phyloP scores from a whole-genome alignment of 2,329 filamentous ascomycete species.

The Colletotrichum sp. region DNA sequence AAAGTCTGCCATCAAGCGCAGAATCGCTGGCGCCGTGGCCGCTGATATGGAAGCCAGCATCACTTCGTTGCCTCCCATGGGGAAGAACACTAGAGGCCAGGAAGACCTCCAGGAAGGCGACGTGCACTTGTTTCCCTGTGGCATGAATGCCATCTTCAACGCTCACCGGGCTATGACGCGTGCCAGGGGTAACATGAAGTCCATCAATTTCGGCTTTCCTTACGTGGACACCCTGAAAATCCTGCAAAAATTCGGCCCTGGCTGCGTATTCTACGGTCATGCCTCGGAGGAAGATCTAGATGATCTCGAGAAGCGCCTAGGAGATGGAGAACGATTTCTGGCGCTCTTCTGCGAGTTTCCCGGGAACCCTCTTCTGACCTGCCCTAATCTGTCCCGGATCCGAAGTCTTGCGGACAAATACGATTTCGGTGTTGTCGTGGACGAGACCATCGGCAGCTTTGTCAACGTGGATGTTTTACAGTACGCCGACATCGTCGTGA shows the following conservation, averaged over 20 bases:
- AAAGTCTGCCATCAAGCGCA: constrained; percentile 81
- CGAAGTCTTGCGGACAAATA: constrained; percentile 79
- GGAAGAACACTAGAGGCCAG: constrained; percentile 57
- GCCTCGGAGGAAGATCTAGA: constrained; percentile 80
- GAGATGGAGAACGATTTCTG: constrained; percentile 76
- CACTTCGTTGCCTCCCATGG: constrained; percentile 54
- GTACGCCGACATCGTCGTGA: constrained; percentile 89
- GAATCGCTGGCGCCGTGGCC: constrained; percentile 86
- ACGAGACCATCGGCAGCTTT: constrained; percentile 97
- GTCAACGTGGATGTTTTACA: constrained; percentile 93
- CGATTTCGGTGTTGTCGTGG: constrained; percentile 88
- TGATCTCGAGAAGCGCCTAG: constrained; percentile 76
- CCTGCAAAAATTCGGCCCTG: constrained; percentile 90
- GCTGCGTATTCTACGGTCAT: constrained; percentile 86
- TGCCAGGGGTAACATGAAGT: constrained; percentile 69
- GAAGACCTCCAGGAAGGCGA: constrained; percentile 80
- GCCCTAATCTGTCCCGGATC: constrained; percentile 85
- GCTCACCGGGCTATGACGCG: constrained; percentile 77
- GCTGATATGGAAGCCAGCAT: constrained; percentile 69
- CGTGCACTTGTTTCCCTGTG: constrained; percentile 85
- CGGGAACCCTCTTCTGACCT: constrained; percentile 85
- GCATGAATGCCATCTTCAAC: constrained; percentile 96
- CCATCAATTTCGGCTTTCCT: constrained; percentile 94
- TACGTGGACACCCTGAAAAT: constrained; percentile 98
- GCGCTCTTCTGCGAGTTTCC: constrained; percentile 95